Conservation (phyloP, 2,329 filamentous ascomycete species). For the Alternaria dauci region DNA sequence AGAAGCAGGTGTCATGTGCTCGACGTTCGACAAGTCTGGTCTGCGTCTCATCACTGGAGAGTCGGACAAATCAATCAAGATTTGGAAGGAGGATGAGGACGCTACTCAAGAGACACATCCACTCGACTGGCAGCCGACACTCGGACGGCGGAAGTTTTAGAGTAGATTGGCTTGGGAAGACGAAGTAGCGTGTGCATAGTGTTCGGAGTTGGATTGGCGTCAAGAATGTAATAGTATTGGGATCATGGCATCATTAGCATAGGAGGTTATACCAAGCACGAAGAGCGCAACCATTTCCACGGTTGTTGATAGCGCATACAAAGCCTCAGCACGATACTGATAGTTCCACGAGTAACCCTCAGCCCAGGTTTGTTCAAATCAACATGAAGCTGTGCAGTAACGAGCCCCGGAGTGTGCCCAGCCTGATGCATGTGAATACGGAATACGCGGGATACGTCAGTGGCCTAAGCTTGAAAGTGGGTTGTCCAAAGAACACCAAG, state of each 20-base stretch:
- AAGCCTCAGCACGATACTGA: neutral
- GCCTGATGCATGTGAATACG: constrained; percentile 10
- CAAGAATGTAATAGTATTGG: constrained; percentile 11
- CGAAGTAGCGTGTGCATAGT: neutral
- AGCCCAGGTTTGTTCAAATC: neutral
- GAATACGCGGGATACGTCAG: constrained; percentile 24
- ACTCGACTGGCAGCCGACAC: constrained; percentile 86
- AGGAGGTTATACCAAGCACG: constrained; percentile 7
- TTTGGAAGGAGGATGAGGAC: constrained; percentile 93
- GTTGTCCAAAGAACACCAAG: constrained; percentile 26
- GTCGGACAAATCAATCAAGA: constrained; percentile 90
- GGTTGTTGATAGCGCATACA: neutral
- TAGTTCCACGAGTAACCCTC: neutral
- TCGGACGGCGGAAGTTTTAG: constrained; percentile 75
- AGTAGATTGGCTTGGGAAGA: neutral
- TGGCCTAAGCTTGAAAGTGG: constrained; percentile 29
- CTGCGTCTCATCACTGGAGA: constrained; percentile 91
- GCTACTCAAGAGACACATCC: constrained; percentile 93
- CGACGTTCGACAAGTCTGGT: constrained; percentile 89
- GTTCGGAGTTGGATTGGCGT: constrained; percentile 17
- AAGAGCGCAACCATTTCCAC: neutral
- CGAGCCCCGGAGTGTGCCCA: neutral
- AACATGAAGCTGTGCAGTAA: neutral
- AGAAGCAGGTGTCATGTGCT: constrained; percentile 93
- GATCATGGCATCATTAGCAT: constrained; percentile 2